A percentile compares a stretch with the other conserved stretches of the same genome.
phyloP scores from a whole-genome alignment of 73 alveolate genomes.

The Tetrahymena elliotti region DNA sequence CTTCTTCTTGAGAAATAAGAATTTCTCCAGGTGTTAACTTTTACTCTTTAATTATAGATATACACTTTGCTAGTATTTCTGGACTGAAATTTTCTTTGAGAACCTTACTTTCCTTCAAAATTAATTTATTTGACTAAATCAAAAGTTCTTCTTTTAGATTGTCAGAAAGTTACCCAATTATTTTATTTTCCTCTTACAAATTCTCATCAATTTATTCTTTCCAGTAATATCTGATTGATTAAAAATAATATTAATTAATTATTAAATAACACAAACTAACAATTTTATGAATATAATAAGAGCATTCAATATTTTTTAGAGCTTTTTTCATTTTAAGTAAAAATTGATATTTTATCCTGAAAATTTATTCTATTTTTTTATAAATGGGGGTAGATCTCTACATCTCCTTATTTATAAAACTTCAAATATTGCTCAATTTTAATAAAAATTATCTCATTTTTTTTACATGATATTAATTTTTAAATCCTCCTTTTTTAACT shows the following conservation, averaged over 20 bases:
- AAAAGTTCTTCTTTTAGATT: neutral
- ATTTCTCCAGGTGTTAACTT: neutral
- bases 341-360: too few relatives aligned
- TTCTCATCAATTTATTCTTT: neutral
- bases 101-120: neutral
- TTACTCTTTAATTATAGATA: neutral
- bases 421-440: too few relatives aligned
- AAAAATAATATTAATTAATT: neutral
- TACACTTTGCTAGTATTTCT: neutral
- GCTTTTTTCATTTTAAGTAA: too few relatives aligned
- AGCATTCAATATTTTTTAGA: neutral
- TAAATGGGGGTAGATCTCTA: too few relatives aligned
- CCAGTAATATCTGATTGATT: neutral
- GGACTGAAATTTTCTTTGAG: neutral
- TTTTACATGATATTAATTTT: too few relatives aligned
- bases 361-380: too few relatives aligned
- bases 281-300: neutral
- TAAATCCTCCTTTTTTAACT: too few relatives aligned
- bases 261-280: neutral
- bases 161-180: neutral
- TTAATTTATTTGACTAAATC: neutral
- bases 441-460: too few relatives aligned
- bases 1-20: neutral
- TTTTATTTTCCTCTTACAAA: neutral
- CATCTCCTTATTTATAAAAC: too few relatives aligned